A percentile compares a stretch with the other conserved stretches of the same genome.
Conservation (phyloP, 345 rosid genomes). For the Cardiospermum halicacabum region DNA sequence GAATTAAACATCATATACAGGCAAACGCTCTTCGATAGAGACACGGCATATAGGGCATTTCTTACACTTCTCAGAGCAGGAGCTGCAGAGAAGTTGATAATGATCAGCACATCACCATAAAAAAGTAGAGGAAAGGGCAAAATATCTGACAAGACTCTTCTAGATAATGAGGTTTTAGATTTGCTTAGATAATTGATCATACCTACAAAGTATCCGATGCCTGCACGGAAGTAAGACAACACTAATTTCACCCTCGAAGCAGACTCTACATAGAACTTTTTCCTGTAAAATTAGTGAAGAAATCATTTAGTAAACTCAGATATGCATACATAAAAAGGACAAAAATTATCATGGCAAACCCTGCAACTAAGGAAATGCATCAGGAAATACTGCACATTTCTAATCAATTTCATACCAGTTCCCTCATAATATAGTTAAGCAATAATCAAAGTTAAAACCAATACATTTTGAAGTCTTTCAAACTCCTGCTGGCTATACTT, state of each 20-base stretch:
- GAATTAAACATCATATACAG: constrained; percentile 81
- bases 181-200: constrained; percentile 10
- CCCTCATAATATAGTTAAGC: neutral
- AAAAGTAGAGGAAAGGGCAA: neutral
- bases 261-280: constrained; percentile 86
- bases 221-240: constrained; percentile 92
- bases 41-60: constrained; percentile 90
- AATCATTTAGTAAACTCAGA: neutral
- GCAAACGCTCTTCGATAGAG: constrained; percentile 65
- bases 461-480: constrained; percentile 94
- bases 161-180: neutral
- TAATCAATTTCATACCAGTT: constrained; percentile 3
- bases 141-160: neutral
- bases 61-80: constrained; percentile 85
- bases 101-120: constrained; percentile 6
- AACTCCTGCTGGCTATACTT: constrained; percentile 85
- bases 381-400: neutral
- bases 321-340: neutral
- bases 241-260: constrained; percentile 87
- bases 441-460: neutral
- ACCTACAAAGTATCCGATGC: constrained; percentile 95
- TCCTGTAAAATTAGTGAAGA: constrained; percentile 46
- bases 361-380: neutral
- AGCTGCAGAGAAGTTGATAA: constrained; percentile 42
- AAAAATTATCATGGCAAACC: neutral